Conservation (phyloP, 176 grass and related monocot species). For the Phoenix roebelenii region DNA sequence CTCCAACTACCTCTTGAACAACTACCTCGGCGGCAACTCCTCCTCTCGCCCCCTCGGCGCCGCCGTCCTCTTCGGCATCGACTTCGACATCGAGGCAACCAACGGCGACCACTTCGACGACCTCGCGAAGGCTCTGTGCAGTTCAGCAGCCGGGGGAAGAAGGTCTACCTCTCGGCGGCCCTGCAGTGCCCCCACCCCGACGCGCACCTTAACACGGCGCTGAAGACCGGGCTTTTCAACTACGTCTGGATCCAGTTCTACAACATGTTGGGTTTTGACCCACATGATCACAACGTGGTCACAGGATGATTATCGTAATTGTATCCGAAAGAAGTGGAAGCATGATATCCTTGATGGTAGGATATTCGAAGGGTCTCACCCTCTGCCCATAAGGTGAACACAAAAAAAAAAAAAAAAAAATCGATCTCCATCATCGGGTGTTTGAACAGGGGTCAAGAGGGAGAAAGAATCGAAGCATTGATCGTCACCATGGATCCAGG, state of each 20-base stretch:
- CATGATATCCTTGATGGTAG: no score
- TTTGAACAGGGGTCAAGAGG: no score
- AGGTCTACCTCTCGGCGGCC: slow-evolving; percentile 32
- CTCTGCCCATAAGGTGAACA: no score
- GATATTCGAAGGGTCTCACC: no score
- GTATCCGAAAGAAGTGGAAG: no score
- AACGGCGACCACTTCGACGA: slow-evolving; percentile 33
- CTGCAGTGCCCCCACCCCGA: slow-evolving; percentile 57
- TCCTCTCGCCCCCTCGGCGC: slow-evolving; percentile 32
- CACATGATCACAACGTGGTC: no score
- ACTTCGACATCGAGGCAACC: slow-evolving; percentile 54
- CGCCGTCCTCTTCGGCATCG: slow-evolving; percentile 60
- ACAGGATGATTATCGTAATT: no score
- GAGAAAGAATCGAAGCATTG: no score
- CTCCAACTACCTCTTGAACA: slow-evolving; percentile 64
- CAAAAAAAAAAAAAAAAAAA: no score
- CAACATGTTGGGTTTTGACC: no score
- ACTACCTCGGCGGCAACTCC: slow-evolving; percentile 36
- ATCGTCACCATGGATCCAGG: no score
- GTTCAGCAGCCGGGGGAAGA: slow-evolving; percentile 4
- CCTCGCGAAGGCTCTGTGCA: slow-evolving; percentile 29
- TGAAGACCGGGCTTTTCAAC: slow-evolving; percentile 53
- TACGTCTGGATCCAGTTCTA: slow-evolving; percentile 96
- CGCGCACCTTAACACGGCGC: slow-evolving; percentile 20
- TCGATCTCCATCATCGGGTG: no score